These are phyloP conservation scores for Podaxis sp. DNA, from an alignment of 768 basidiomycete genomes.

Conservation along the genomic window DNA sequence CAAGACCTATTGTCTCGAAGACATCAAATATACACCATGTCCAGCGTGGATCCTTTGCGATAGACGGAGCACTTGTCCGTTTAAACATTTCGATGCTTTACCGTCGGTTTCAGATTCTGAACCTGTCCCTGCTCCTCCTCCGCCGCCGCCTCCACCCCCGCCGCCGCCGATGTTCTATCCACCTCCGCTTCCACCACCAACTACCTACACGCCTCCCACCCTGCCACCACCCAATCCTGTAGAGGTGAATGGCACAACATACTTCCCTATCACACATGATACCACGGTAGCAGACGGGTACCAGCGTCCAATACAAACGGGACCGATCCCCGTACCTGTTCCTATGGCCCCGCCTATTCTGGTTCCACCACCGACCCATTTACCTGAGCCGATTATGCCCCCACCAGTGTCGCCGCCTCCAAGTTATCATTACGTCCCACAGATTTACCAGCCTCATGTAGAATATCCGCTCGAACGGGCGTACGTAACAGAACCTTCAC, in stretches of 20 bases:
- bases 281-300: not conserved
- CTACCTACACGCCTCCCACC: not conserved
- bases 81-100: conserved; percentile 25
- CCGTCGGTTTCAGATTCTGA: not conserved
- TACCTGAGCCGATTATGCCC: not conserved
- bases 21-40: conserved; percentile 36
- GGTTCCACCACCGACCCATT: not conserved
- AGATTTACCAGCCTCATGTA: not conserved
- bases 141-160: conserved; percentile 12
- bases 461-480: not conserved
- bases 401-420: conserved; percentile 2
- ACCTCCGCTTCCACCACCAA: conserved; percentile 13
- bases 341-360: conserved; percentile 7
- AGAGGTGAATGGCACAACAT: conserved; percentile 18
- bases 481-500: conserved; percentile 10
- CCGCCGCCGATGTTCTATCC: conserved; percentile 8
- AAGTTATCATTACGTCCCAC: conserved; percentile 7
- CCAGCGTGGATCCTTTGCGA: conserved; percentile 31
- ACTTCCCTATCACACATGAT: conserved; percentile 14
- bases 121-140: not conserved
- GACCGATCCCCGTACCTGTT: not conserved
- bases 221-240: conserved; percentile 4
- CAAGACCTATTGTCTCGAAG: conserved; percentile 18
- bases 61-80: conserved; percentile 25
- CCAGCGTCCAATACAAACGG: not conserved